Evolutionary conservation across 805 yeast genomes (phyloP), one percentile per base, ranked within the genome.

Genomic region (Saccharomycopsis oosterbeekiorum): DNA sequence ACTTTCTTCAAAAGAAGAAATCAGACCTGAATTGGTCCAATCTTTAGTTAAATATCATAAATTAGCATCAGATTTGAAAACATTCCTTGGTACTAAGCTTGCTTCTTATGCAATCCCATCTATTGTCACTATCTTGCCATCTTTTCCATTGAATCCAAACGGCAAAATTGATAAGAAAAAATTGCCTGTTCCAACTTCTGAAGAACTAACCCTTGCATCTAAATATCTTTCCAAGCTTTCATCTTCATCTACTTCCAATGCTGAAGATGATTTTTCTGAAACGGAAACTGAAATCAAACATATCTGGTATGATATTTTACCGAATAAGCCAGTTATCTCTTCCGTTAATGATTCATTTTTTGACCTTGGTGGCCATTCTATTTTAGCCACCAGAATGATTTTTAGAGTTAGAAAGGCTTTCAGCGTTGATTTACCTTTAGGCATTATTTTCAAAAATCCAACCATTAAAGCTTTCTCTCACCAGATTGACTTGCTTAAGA

Each of bases 121-220:
- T 0, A 78, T 93, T 41, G 85, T 94, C 69, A 93, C 94, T 57
- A 97, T 97, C 15, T 78, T 96, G 76, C 78, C 81, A 29, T 85
- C 84, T 68, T 75, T 94, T 70, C 99, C 99, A 29, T 79, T 94
- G 74, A 94, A 94, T 75, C 99, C 99, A 63, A 94, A 94, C 72
- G 99, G 99, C 68, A 94, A 94, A 74, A 90, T 94, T 62, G 99
- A 94, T 76, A 94, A 94, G 76, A 98, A 98, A 42, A 91, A 93
- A 69, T 77, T 94, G 64, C 98, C 97, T 55, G 90, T 88, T 82
- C 99, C 99, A 60, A 89, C 89, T 61, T 80, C 88, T 26, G 93
- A 87, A 17, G 97, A 93, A 74, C 78, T 94, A 65, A 84, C 85
- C 39, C 79, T 84, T 17, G 97, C 90, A 55, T 84, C 96, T 12